phyloP scores from a whole-genome alignment of 2,329 filamentous ascomycete species.

The Corinectria fuckeliana region DNA sequence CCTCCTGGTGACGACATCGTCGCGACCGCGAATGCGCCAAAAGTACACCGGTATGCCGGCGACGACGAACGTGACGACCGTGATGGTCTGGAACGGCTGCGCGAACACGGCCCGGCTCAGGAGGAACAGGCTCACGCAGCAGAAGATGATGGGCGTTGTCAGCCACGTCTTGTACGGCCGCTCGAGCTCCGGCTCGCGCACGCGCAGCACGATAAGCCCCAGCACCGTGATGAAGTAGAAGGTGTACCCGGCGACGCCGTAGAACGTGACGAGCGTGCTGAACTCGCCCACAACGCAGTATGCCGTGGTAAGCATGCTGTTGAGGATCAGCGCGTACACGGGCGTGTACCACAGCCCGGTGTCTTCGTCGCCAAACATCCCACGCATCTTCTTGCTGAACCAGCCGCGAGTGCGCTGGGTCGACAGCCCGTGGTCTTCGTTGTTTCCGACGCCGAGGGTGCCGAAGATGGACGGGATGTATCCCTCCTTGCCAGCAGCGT shows the following conservation, averaged over 20 bases:
- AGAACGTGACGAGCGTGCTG: conserved; percentile 90
- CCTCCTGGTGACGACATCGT: conserved; percentile 55
- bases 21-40: conserved; percentile 77
- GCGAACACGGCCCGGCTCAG: conserved; percentile 89
- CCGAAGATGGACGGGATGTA: conserved; percentile 88
- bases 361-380: conserved; percentile 76
- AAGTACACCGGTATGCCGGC: conserved; percentile 88
- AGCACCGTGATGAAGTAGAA: conserved; percentile 98
- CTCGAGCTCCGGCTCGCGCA: conserved; percentile 86
- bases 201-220: conserved; percentile 87
- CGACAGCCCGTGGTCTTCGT: conserved; percentile 49
- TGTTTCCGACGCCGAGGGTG: conserved; percentile 72
- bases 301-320: conserved; percentile 71
- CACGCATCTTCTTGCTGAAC: conserved; percentile 63
- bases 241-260: conserved; percentile 94
- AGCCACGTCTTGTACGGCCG: conserved; percentile 97
- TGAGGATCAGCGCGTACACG: conserved; percentile 88
- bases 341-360: conserved; percentile 90
- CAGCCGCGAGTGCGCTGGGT: conserved; percentile 60
- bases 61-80: conserved; percentile 84
- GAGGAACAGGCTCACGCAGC: conserved; percentile 94
- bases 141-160: conserved; percentile 95
- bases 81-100: conserved; percentile 86
- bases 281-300: conserved; percentile 93
- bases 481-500: conserved; percentile 93